Evolutionary conservation across 768 basidiomycete species (phyloP).

Genomic region (Panellus pusillus): DNA sequence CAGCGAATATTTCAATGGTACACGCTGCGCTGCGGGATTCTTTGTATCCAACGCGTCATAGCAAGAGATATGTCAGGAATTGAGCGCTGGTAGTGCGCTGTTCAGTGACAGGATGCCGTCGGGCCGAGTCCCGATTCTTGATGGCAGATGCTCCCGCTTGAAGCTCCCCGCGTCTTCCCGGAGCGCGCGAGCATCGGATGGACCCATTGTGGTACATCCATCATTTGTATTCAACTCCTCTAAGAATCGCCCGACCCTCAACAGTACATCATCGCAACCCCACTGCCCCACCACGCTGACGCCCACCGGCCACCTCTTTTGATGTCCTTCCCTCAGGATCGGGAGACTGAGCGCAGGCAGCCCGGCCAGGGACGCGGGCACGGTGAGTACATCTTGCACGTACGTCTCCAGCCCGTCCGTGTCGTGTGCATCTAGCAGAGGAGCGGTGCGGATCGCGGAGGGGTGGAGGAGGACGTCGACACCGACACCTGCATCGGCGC

Average conservation of each 20-base stretch:
- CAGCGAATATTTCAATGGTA: too few species aligned
- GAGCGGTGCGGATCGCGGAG: conserved; percentile 85
- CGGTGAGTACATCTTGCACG: conserved; percentile 88
- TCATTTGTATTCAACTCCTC: conserved; percentile 23
- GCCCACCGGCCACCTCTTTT: conserved; percentile 75
- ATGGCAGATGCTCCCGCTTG: too few species aligned
- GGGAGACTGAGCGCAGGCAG: conserved; percentile 83
- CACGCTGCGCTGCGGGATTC: too few species aligned
- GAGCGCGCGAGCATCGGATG: not conserved
- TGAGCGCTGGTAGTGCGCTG: too few species aligned
- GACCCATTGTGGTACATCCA: not conserved
- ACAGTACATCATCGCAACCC: conserved; percentile 69
- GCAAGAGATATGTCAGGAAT: too few species aligned
- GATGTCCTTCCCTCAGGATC: conserved; percentile 4
- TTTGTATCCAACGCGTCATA: too few species aligned
- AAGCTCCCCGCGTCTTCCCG: too few species aligned
- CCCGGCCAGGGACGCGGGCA: conserved; percentile 89
- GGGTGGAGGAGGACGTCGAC: conserved; percentile 88
- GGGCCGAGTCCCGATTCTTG: too few species aligned
- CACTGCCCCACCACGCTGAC: conserved; percentile 85
- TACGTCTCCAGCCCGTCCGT: conserved; percentile 53
- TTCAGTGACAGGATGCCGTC: too few species aligned
- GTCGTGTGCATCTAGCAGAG: conserved; percentile 40
- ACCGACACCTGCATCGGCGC: conserved; percentile 22
- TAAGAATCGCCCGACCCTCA: conserved; percentile 53